phyloP scores from a whole-genome alignment of 257 asterid species.

The Ilex aquifolium region DNA sequence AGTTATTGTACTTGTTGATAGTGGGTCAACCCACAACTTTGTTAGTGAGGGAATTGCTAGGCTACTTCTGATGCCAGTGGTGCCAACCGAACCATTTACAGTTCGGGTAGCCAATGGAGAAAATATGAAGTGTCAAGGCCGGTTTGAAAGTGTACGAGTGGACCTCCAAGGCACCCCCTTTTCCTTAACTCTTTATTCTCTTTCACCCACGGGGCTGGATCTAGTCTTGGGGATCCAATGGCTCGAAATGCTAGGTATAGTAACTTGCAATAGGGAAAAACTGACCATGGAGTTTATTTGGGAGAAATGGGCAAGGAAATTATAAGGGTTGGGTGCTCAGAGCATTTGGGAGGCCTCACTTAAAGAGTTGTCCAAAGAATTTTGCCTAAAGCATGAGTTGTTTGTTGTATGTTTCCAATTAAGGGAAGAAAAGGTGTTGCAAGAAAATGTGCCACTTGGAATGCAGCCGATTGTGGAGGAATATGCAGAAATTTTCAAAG shows the following conservation, averaged over 20 bases:
- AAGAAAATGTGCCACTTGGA: not conserved
- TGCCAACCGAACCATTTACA: not conserved
- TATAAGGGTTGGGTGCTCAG: not conserved
- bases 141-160: not conserved
- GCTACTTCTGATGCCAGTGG: not conserved
- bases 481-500: not conserved
- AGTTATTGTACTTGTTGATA: not conserved
- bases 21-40: not conserved
- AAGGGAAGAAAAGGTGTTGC: not conserved
- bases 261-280: not conserved
- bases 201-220: not conserved
- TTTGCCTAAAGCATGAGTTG: not conserved
- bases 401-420: not conserved
- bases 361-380: not conserved
- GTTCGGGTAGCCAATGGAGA: not conserved
- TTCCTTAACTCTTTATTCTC: not conserved
- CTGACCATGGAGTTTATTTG: not conserved
- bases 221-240: not conserved
- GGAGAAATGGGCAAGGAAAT: not conserved
- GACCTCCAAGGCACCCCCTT: not conserved
- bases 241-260: not conserved
- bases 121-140: not conserved
- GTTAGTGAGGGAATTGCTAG: not conserved
- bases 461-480: not conserved
- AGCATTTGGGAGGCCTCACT: not conserved